Evolutionary conservation across 2,329 filamentous ascomycete species (phyloP), one percentile per base, ranked within the genome.

Genomic region (Rutstroemia sp.): DNA sequence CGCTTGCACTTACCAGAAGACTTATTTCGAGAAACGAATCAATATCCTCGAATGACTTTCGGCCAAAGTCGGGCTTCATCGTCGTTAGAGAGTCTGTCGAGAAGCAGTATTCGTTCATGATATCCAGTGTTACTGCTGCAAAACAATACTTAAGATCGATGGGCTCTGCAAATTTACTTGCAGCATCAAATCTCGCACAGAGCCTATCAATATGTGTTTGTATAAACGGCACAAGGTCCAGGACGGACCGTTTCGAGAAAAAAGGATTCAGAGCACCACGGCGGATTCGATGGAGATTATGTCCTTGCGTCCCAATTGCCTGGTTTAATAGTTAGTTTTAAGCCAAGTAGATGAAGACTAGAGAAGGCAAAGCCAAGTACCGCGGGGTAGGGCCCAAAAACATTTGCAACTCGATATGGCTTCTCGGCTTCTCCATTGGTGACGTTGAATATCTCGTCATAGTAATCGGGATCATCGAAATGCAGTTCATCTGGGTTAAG

Each of bases 261-360:
- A 59, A 61, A 5, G 54, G 54, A 25, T 56, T 54, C n/a, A 59
- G 27, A 39, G 60, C 56, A 42, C 39, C 50, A 49, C 61, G 49
- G 14, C 60, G 54, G 2, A 57, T 41, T n/a, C 59, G 54, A 48
- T 63, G 61, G n/a, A 49, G 34, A 27, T 59, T 38, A 51, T 63
- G 56, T 19, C 46, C 39, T 23, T 44, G 34, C 5, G 61, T 61
- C 37, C 51, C 51, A 25, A 53, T 53, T 21, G 51, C 44, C 51
- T 53, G 37, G 10, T 21, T 10, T 5, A 12, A 19, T 2, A 25
- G 37, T 53, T 23, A 53, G 41, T 10, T 9, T n/a, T 14, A 46
- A 2, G 4, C 23, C 23, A 19, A 10, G 4, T 12, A 23, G 21
- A 19, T 12, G 18, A 3, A 4, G 2, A 14, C 9, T 14, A 3